Evolutionary conservation across 2,329 filamentous ascomycete species (phyloP).

Genomic region (Neopestalotiopsis sp.): DNA sequence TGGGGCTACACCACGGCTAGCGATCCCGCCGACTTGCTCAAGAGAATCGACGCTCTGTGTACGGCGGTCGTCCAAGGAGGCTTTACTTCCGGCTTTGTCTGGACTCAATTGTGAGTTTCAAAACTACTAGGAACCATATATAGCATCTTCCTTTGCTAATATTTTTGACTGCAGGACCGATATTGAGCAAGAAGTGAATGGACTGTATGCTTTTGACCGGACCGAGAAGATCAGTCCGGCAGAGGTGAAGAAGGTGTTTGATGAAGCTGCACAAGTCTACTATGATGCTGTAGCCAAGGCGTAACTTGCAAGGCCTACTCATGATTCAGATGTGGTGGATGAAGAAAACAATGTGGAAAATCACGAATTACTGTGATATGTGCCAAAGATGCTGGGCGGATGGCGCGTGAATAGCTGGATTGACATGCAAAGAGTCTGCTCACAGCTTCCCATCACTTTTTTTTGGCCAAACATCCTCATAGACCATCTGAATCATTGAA

Average conservation of each 20-base stretch:
- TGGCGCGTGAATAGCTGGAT: not conserved
- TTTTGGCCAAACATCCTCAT: not conserved
- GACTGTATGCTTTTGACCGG: conserved; percentile 67
- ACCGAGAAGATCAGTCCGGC: conserved; percentile 63
- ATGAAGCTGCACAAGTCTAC: conserved; percentile 55
- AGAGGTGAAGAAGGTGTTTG: conserved; percentile 62
- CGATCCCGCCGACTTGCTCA: conserved; percentile 63
- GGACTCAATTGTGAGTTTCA: conserved; percentile 64
- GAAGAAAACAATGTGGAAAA: not conserved
- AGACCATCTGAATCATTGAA: not conserved
- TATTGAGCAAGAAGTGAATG: conserved; percentile 73
- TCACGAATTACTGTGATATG: not conserved
- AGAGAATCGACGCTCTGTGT: conserved; percentile 62
- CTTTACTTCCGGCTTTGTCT: conserved; percentile 66
- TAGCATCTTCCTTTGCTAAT: not conserved
- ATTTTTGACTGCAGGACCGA: conserved; percentile 41
- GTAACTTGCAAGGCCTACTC: not conserved
- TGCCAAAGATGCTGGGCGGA: not conserved
- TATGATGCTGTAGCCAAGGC: conserved; percentile 34
- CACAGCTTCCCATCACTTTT: not conserved
- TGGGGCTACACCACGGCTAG: conserved; percentile 74
- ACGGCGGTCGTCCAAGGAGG: conserved; percentile 62
- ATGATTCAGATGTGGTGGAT: not conserved
- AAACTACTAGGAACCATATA: not conserved
- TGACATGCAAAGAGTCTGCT: not conserved